Base-by-base conservation (phyloP, 2,329 filamentous ascomycete genomes). In the Endocalyx cinctus region DNA sequence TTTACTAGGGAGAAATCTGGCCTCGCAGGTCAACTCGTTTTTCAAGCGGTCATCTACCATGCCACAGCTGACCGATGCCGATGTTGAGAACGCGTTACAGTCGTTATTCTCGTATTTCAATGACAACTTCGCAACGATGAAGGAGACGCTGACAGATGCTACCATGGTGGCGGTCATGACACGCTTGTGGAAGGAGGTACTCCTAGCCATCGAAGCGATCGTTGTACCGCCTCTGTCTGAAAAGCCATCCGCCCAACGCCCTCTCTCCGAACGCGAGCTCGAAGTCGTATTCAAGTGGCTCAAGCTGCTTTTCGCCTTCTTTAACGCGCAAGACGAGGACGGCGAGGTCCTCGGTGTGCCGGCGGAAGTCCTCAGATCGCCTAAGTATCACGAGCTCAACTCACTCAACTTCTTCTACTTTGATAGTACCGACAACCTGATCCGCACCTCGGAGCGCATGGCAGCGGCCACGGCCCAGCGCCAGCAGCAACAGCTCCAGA, bases 111-210 rank as follows among this genome's bases (percentile, higher is more conserved):
- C 80, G 34, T 98, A 98, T 59, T 98, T 98, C 56, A 87, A 98
- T 57, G 90, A 96, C 57, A 98, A 98, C 54, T 98, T 98, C 61
- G 87, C 88, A 38, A 95, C 97, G 48, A 95, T 98, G 89, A 96
- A 97, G 64, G 81, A 92, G 60, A 96, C 90, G 1, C 69, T 98
- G 36, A 97, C 92, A 1, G 84, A 88, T 37, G 82, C 87, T 37
- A 94, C 92, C n/a, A 96, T 98, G 90, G 80, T 89, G 49, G 89
- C 92, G 57, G 92, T 98, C 50, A 98, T 98, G 92, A 94, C 88
- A 15, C 80, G 92, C 27, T 66, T 98, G 5, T 98, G 92, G 92
- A 98, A 98, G 63, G 92, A 98, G 59, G 89, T 95, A 1, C 72
- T 98, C 12, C 81, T 89, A 48, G 94, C 90, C 1, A 84, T 97